Percentiles rank a stretch among this genome's conserved stretches.
These are phyloP conservation scores for Sugiyamaella floridensis DNA, from an alignment of 805 yeast genomes.

Conservation along the genomic window DNA sequence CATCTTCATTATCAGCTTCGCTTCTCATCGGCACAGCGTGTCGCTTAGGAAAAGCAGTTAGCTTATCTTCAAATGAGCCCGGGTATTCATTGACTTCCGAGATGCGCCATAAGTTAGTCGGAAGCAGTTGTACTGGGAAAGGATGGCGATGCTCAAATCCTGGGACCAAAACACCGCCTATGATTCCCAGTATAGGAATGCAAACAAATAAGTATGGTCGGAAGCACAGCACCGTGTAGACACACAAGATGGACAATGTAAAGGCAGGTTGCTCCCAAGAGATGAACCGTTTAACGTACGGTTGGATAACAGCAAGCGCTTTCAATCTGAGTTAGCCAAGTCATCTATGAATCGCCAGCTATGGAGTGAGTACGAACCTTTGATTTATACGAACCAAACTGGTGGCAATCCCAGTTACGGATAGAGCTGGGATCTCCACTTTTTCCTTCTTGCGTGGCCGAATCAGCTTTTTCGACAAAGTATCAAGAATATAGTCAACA, in stretches of 20 bases:
- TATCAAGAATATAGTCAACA: conserved; percentile 5
- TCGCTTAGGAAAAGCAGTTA: background rate
- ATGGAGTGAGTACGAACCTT: background rate
- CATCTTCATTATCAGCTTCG: background rate
- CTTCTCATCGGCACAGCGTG: background rate
- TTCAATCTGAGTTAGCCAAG: conserved; percentile 1
- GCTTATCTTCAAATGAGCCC: conserved; percentile 3
- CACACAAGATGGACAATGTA: conserved; percentile 53
- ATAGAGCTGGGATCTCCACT: conserved; percentile 42
- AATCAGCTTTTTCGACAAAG: conserved; percentile 1
- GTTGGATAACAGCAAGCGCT: background rate
- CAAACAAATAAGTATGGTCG: conserved; percentile 64
- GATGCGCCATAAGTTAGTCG: conserved; percentile 20
- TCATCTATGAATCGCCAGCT: background rate
- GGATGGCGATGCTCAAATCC: conserved; percentile 69
- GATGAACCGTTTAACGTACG: conserved; percentile 32
- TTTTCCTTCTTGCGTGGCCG: conserved; percentile 2
- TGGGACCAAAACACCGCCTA: conserved; percentile 59
- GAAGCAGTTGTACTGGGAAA: conserved; percentile 23
- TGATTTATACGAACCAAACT: conserved; percentile 40
- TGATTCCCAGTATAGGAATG: conserved; percentile 51
- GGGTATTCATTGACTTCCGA: background rate
- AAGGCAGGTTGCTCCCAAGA: conserved; percentile 73
- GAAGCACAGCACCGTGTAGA: conserved; percentile 61
- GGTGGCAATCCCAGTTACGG: conserved; percentile 47